Evolutionary conservation across 1,284 basidiomycete genomes (phyloP).

Genomic region (Ceratobasidium theobromae): DNA sequence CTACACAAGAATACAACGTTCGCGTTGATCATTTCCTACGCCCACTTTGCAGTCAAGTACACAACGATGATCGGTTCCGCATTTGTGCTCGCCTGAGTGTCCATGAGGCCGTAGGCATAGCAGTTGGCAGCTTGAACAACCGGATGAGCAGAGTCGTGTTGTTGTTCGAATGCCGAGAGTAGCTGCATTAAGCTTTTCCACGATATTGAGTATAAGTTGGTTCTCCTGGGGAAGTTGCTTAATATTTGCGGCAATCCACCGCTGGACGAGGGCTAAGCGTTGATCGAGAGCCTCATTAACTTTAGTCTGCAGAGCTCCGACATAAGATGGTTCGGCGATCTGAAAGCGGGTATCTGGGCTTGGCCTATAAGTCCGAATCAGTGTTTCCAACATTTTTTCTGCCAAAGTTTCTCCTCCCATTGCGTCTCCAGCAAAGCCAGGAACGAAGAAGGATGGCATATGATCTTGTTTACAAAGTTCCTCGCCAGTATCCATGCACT

Average conservation of each 20-base stretch:
- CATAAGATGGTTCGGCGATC: slow-evolving; percentile 1
- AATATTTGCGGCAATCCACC: slow-evolving; percentile 32
- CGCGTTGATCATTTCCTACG: slow-evolving; percentile 28
- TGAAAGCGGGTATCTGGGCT: not conserved
- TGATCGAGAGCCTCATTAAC: not conserved
- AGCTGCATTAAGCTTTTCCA: slow-evolving; percentile 13
- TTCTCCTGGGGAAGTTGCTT: slow-evolving; percentile 25
- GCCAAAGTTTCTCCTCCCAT: not conserved
- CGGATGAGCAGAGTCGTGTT: slow-evolving; percentile 26
- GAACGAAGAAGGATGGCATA: not conserved
- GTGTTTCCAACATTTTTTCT: not conserved
- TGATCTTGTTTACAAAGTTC: not conserved
- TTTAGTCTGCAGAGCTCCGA: not conserved
- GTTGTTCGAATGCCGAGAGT: slow-evolving; percentile 5
- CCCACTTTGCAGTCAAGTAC: slow-evolving; percentile 27
- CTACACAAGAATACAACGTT: slow-evolving; percentile 51
- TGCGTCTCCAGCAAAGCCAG: not conserved
- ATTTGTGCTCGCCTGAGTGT: slow-evolving; percentile 32
- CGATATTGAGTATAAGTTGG: slow-evolving; percentile 25
- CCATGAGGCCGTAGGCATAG: slow-evolving; percentile 24
- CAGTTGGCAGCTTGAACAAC: slow-evolving; percentile 28
- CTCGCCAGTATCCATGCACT: slow-evolving; percentile 25
- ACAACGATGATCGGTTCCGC: slow-evolving; percentile 35
- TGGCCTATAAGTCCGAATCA: not conserved
- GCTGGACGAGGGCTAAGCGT: slow-evolving; percentile 25